Conservation (phyloP, 1,284 basidiomycete genomes). For the Bothia castanella region DNA sequence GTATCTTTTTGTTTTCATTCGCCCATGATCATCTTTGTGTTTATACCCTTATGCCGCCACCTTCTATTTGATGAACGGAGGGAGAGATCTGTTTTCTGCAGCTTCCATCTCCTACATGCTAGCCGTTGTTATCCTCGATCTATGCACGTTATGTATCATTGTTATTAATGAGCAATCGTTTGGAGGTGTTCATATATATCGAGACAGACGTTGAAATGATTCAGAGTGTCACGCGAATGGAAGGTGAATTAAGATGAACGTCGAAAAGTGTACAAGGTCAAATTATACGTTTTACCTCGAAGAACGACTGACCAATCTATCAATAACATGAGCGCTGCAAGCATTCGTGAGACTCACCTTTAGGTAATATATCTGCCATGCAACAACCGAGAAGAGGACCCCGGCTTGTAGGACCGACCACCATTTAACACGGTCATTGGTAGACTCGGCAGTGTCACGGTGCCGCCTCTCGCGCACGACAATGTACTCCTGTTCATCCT, state of each 20-base stretch:
- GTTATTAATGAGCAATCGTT: conserved; percentile 16
- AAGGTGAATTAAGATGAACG: background rate
- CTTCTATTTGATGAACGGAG: conserved; percentile 11
- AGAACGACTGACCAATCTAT: conserved; percentile 63
- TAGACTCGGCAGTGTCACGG: conserved; percentile 91
- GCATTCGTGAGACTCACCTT: conserved; percentile 56
- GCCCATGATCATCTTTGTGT: conserved; percentile 18
- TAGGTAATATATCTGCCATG: conserved; percentile 97
- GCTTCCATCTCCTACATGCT: conserved; percentile 20
- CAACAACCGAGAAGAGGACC: conserved; percentile 87
- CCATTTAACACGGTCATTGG: conserved; percentile 97
- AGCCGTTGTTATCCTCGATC: conserved; percentile 27
- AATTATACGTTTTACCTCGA: conserved; percentile 92
- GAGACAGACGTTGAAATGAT: background rate
- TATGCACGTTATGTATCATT: conserved; percentile 24
- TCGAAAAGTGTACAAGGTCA: conserved; percentile 34
- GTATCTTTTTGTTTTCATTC: conserved; percentile 12
- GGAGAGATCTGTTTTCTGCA: conserved; percentile 7
- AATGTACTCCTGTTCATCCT: conserved; percentile 99
- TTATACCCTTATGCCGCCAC: conserved; percentile 17
- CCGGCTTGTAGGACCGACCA: conserved; percentile 93
- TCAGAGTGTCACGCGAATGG: too few species aligned
- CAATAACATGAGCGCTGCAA: background rate
- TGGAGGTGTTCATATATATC: background rate
- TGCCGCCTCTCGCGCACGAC: conserved; percentile 92